These are phyloP conservation scores for Nemania sp. DNA, from an alignment of 2,329 filamentous ascomycete species.

Conservation along the genomic window DNA sequence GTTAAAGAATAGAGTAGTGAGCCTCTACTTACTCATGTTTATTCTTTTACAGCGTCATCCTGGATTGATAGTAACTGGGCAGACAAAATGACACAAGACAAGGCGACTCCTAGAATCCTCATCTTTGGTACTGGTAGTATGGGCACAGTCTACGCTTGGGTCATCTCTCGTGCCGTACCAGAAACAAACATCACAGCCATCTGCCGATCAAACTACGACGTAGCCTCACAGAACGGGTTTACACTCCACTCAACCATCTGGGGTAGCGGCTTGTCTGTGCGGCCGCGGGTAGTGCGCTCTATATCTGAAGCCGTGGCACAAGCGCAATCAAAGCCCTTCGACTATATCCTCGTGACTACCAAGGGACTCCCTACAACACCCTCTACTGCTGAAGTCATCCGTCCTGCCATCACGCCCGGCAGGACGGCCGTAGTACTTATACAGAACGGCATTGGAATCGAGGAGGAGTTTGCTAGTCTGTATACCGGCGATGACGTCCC, in stretches of 20 bases:
- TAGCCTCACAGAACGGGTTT: slow-evolving; percentile 46
- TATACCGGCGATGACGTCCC: slow-evolving; percentile 61
- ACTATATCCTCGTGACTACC: slow-evolving; percentile 47
- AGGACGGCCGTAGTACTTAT: slow-evolving; percentile 65
- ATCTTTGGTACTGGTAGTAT: slow-evolving; percentile 54
- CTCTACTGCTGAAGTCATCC: slow-evolving; percentile 46
- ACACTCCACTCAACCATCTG: slow-evolving; percentile 50
- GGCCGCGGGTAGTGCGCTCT: slow-evolving; percentile 45
- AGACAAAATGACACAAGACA: slow-evolving; percentile 3
- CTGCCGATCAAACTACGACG: slow-evolving; percentile 51
- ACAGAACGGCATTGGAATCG: slow-evolving; percentile 69
- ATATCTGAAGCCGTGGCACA: slow-evolving; percentile 49
- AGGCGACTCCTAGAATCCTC: slow-evolving; percentile 42
- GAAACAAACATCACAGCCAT: slow-evolving; percentile 47
- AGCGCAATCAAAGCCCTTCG: slow-evolving; percentile 40
- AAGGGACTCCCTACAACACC: slow-evolving; percentile 47
- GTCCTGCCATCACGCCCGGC: slow-evolving; percentile 44
- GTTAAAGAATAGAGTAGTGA: background rate
- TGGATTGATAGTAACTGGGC: background rate
- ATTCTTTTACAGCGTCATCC: background rate
- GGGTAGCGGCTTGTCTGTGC: slow-evolving; percentile 47
- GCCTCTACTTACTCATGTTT: background rate
- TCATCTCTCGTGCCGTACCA: slow-evolving; percentile 43
- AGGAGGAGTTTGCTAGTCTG: slow-evolving; percentile 59
- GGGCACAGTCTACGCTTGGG: slow-evolving; percentile 46